These are phyloP conservation scores for Porodaedalea pini DNA, from an alignment of 1,284 basidiomycete species.

Conservation along the genomic window DNA sequence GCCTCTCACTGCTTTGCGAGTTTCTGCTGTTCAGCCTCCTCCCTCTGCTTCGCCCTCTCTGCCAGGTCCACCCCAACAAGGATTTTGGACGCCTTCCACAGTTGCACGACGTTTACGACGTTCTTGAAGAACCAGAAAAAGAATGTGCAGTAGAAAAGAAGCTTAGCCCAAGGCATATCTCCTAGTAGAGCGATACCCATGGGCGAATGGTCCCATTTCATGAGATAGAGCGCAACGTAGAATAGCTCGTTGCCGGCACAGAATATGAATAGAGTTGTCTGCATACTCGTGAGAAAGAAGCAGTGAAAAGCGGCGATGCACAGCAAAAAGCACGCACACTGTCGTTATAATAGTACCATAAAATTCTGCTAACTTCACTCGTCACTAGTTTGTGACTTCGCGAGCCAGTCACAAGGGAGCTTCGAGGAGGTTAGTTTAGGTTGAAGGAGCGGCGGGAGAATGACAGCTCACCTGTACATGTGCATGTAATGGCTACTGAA, in stretches of 20 bases:
- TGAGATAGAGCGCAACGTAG: conserved; percentile 94
- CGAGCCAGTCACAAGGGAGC: conserved; percentile 91
- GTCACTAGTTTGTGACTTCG: conserved; percentile 90
- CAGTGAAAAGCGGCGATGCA: background rate
- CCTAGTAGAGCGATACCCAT: conserved; percentile 42
- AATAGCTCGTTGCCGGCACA: conserved; percentile 98
- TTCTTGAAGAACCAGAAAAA: conserved; percentile 86
- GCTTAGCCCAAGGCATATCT: conserved; percentile 75
- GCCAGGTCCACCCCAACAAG: conserved; percentile 87
- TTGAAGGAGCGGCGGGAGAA: background rate
- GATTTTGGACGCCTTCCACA: conserved; percentile 98
- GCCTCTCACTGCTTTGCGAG: conserved; percentile 16
- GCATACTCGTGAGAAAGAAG: background rate
- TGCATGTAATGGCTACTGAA: conserved; percentile 99
- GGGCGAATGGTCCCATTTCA: conserved; percentile 78
- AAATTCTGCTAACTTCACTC: conserved; percentile 87
- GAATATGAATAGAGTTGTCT: conserved; percentile 87
- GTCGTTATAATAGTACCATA: conserved; percentile 94
- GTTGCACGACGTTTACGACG: conserved; percentile 92
- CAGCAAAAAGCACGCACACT: conserved; percentile 51
- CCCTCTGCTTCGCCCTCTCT: conserved; percentile 70
- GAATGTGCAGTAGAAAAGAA: conserved; percentile 63
- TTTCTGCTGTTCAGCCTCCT: conserved; percentile 37
- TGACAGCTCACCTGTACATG: conserved; percentile 87
- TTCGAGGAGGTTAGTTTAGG: conserved; percentile 32